Evolutionary conservation across 164 flowering plant genomes (phyloP).

Genomic region (Chloranthus sessilifolius): DNA sequence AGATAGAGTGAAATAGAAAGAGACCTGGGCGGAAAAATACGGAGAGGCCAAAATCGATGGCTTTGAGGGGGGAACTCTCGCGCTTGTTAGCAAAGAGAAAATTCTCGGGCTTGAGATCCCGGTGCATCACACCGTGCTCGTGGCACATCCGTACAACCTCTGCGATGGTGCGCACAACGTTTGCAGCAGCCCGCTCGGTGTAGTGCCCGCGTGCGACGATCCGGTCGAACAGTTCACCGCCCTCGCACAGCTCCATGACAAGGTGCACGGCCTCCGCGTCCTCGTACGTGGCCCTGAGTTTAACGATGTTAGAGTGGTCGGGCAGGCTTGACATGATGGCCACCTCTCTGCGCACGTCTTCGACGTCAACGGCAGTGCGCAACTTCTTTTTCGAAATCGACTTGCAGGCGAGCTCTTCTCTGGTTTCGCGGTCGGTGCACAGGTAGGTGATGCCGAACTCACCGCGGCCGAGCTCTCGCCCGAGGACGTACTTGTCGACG

Average conservation of each 20-base stretch:
- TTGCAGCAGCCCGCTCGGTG: conserved; percentile 85
- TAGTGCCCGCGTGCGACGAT: conserved; percentile 94
- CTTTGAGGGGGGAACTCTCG: conserved; percentile 75
- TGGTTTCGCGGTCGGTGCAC: conserved; percentile 75
- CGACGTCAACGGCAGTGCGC: conserved; percentile 78
- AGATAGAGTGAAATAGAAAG: neutral
- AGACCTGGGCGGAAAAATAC: conserved; percentile 81
- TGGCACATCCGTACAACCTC: conserved; percentile 97
- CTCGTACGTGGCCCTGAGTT: conserved; percentile 76
- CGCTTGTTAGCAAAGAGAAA: conserved; percentile 85
- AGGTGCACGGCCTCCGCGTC: conserved; percentile 80
- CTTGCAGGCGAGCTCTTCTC: conserved; percentile 73
- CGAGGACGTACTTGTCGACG: conserved; percentile 76
- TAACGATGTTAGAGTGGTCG: conserved; percentile 71
- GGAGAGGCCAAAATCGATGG: conserved; percentile 93
- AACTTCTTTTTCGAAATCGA: conserved; percentile 91
- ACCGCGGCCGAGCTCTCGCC: conserved; percentile 91
- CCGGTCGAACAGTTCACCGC: conserved; percentile 92
- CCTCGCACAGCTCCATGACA: conserved; percentile 99
- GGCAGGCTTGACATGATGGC: conserved; percentile 84
- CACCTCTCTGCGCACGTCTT: conserved; percentile 88
- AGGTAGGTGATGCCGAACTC: conserved; percentile 94
- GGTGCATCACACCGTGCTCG: conserved; percentile 81
- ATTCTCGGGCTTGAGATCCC: conserved; percentile 96
- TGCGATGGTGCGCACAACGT: conserved; percentile 67